Evolutionary conservation across 169 alveolate genomes (phyloP), one percentile per base, ranked within the genome.

Genomic region (Cyclospora cayetanensis): DNA sequence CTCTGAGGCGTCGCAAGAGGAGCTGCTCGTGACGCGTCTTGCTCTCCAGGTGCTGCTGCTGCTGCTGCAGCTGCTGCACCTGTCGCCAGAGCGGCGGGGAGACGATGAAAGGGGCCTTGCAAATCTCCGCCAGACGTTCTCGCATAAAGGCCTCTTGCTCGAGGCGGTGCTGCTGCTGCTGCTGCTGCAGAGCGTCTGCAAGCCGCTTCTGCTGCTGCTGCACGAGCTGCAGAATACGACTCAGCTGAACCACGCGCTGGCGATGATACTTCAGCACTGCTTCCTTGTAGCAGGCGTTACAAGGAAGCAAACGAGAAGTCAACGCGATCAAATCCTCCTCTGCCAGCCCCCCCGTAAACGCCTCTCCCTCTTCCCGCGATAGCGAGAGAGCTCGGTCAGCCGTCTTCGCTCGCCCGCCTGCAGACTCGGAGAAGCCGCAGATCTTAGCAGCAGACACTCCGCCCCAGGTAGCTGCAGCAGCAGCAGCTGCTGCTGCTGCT

Each of bases 41-140:
- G 31, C 4, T 42, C 35, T 39, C n/a, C 43, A n/a, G 27, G 0
- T 29, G 55, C 55, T 52, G 22, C 29, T 80, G 89, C 34, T 80
- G 89, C 55, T 52, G 74, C 89, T 29, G 89, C 76, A 80, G 52
- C 89, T 31, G 89, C 89, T 20, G 52, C 53, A 80, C 53, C 46
- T 50, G 72, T 20, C 89, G 1, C 74, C 76, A 31, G 76, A 27
- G 35, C n/a, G 55, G 55, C 1, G 89, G 89, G 2, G 74, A 80
- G 52, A 52, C 37, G n/a, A 31, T 27, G 88, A 31, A 11, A 55
- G 72, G 35, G 2, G 53, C 41, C 39, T 39, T 53, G 27, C 34
- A 53, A 25, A 50, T 50, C 31, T 12, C 72, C 0, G 89, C 39
- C 46, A 80, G 76, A 5, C 89, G 46, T 53, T 80, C 89, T 31